A percentile compares a stretch with the other conserved stretches of the same genome.
Evolutionary conservation across 2,329 filamentous ascomycete genomes (phyloP).

Genomic region (Cercospora nicotianae): DNA sequence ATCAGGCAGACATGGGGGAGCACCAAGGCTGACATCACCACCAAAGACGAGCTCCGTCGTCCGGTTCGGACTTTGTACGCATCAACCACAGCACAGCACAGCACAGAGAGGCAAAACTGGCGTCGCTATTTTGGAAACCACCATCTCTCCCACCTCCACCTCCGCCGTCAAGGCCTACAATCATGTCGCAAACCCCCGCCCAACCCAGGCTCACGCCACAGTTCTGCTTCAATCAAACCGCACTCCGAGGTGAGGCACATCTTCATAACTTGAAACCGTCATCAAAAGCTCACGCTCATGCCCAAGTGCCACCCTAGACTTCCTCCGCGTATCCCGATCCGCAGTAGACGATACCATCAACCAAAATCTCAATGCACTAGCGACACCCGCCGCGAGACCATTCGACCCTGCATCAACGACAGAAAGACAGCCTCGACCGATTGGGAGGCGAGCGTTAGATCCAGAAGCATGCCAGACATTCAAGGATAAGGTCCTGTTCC

Average conservation of each 20-base stretch:
- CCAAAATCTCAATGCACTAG: constrained; percentile 86
- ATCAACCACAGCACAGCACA: background rate
- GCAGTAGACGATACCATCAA: constrained; percentile 91
- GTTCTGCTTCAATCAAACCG: constrained; percentile 55
- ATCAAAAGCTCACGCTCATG: constrained; percentile 36
- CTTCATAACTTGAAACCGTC: background rate
- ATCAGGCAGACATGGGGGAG: background rate
- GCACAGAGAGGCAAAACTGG: constrained; percentile 28
- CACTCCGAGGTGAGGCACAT: constrained; percentile 46
- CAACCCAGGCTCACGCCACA: constrained; percentile 48
- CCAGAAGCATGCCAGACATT: constrained; percentile 67
- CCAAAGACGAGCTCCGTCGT: background rate
- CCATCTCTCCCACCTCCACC: constrained; percentile 14
- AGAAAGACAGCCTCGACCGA: constrained; percentile 56
- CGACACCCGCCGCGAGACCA: constrained; percentile 68
- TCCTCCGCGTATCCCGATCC: constrained; percentile 79
- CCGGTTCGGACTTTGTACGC: background rate
- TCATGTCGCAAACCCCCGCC: constrained; percentile 46
- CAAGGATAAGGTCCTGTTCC: constrained; percentile 76
- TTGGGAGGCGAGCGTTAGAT: constrained; percentile 56
- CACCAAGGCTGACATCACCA: constrained; percentile 5
- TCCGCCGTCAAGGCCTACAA: background rate
- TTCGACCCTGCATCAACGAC: constrained; percentile 82
- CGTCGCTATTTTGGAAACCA: constrained; percentile 34
- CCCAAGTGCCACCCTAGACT: constrained; percentile 61